Evolutionary conservation across 306 rosid species (phyloP).

Genomic region (Vachellia pachyceras): DNA sequence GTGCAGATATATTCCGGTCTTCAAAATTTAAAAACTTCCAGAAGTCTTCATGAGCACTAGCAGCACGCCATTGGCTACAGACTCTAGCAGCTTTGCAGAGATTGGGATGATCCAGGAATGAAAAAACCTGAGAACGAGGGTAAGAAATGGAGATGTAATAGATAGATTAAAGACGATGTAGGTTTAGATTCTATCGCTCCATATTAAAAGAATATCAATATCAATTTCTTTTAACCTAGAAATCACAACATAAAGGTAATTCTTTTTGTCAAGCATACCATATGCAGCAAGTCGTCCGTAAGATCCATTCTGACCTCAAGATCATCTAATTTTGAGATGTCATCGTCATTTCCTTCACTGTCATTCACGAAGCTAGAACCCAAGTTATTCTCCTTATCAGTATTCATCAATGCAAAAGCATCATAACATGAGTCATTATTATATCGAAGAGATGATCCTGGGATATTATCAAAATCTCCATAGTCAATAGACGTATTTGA

Average conservation of each 20-base stretch:
- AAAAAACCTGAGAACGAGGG: slow-evolving; percentile 71
- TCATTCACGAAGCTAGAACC: slow-evolving; percentile 56
- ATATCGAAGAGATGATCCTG: slow-evolving; percentile 47
- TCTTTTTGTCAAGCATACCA: slow-evolving; percentile 58
- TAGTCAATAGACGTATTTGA: slow-evolving; percentile 51
- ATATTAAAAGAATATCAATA: slow-evolving; percentile 15
- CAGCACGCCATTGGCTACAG: slow-evolving; percentile 92
- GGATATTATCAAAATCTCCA: slow-evolving; percentile 51
- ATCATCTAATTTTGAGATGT: slow-evolving; percentile 58
- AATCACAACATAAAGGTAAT: not conserved
- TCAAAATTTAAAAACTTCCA: slow-evolving; percentile 93
- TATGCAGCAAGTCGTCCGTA: slow-evolving; percentile 92
- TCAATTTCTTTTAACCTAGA: slow-evolving; percentile 15
- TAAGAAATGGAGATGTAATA: slow-evolving; percentile 9
- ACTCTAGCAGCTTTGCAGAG: slow-evolving; percentile 96
- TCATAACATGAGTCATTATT: slow-evolving; percentile 53
- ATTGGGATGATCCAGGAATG: slow-evolving; percentile 87
- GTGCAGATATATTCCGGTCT: slow-evolving; percentile 79
- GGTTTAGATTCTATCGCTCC: not conserved
- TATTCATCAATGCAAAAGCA: slow-evolving; percentile 47
- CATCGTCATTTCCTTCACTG: slow-evolving; percentile 53
- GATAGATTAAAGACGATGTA: not conserved
- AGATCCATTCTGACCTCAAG: slow-evolving; percentile 90
- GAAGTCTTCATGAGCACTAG: slow-evolving; percentile 98
- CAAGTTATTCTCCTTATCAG: slow-evolving; percentile 46